Evolutionary conservation across 2,329 filamentous ascomycete species (phyloP).

Genomic region (Coniochaeta sp.): DNA sequence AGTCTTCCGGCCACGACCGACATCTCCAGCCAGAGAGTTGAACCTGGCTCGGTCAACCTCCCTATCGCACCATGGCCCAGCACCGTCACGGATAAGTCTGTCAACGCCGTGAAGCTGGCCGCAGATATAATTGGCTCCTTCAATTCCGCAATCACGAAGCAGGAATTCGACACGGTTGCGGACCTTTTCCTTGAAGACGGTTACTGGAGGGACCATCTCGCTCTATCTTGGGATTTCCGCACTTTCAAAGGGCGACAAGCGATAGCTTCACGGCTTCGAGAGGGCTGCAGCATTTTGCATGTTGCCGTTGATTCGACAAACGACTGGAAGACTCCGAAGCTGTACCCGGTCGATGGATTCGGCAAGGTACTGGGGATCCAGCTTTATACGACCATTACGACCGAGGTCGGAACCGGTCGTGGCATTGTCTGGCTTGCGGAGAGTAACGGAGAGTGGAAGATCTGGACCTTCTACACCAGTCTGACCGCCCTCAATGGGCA

Average conservation of each 20-base stretch:
- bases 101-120: constrained; percentile 28
- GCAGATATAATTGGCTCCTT: constrained; percentile 25
- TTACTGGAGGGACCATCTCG: constrained; percentile 53
- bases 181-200: constrained; percentile 40
- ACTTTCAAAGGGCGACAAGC: constrained; percentile 39
- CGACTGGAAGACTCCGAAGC: constrained; percentile 28
- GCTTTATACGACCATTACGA: constrained; percentile 40
- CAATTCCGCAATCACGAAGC: constrained; percentile 26
- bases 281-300: constrained; percentile 21
- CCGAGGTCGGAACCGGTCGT: constrained; percentile 35
- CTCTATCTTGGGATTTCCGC: constrained; percentile 45
- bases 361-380: constrained; percentile 38
- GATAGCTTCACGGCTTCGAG: constrained; percentile 26
- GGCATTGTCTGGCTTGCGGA: constrained; percentile 39
- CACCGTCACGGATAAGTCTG: constrained; percentile 21
- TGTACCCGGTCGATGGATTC: constrained; percentile 31
- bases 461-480: constrained; percentile 47
- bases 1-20: background rate
- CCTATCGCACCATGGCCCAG: constrained; percentile 32
- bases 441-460: constrained; percentile 37
- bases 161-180: constrained; percentile 23
- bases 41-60: constrained; percentile 27
- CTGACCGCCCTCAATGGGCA: constrained; percentile 35
- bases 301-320: constrained; percentile 31
- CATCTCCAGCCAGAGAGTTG: constrained; percentile 18